These are phyloP conservation scores for Pestalotiopsis sp. DNA, from an alignment of 2,329 filamentous ascomycete genomes.

Conservation along the genomic window DNA sequence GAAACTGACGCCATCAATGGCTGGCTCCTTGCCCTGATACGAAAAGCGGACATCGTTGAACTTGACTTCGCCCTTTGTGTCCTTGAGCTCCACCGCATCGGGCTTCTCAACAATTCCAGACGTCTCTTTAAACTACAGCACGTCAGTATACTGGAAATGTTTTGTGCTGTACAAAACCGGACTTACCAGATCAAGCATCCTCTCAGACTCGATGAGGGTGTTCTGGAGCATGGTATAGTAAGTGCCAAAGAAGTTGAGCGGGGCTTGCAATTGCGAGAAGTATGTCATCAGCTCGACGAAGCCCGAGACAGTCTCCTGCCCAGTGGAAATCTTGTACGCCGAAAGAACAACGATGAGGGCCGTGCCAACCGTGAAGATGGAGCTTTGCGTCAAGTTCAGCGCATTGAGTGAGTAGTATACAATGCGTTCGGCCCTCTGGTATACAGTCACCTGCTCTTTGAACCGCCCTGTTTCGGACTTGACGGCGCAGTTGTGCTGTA, in stretches of 20 bases:
- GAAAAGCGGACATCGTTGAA: conserved; percentile 47
- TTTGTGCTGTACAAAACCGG: background rate
- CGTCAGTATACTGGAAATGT: conserved; percentile 16
- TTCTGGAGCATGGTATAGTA: conserved; percentile 50
- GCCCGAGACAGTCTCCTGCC: conserved; percentile 53
- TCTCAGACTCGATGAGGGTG: conserved; percentile 48
- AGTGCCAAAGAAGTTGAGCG: conserved; percentile 62
- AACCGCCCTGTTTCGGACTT: conserved; percentile 61
- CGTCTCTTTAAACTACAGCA: conserved; percentile 42
- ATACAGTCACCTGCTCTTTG: conserved; percentile 55
- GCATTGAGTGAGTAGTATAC: conserved; percentile 59
- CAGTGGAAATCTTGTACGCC: conserved; percentile 62
- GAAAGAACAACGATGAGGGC: conserved; percentile 63
- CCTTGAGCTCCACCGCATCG: conserved; percentile 35
- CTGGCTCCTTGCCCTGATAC: conserved; percentile 41
- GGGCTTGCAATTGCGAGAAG: conserved; percentile 42
- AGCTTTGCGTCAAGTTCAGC: conserved; percentile 64
- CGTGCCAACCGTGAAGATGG: conserved; percentile 64
- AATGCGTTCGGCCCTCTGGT: conserved; percentile 59
- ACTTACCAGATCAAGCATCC: conserved; percentile 44
- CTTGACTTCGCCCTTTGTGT: conserved; percentile 38
- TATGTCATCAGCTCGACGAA: conserved; percentile 50
- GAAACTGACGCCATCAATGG: conserved; percentile 43
- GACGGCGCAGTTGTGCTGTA: conserved; percentile 67
- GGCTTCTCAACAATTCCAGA: conserved; percentile 45